These are phyloP conservation scores for Pythium chondricola DNA, from an alignment of 352 stramenopile species.

Conservation along the genomic window DNA sequence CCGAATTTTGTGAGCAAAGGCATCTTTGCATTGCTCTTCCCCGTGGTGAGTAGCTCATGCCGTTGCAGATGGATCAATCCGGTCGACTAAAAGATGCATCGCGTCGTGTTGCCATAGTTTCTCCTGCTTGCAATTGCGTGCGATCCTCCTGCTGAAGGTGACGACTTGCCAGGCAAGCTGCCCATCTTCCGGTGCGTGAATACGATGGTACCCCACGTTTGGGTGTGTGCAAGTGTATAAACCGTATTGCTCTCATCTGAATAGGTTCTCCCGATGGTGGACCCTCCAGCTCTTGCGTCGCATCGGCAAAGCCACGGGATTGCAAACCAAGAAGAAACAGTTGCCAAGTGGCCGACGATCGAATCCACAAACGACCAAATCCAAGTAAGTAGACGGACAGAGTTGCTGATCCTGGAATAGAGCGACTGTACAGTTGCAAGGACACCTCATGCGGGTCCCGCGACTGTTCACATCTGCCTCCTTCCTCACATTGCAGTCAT, in stretches of 20 bases:
- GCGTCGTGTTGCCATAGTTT: too few species aligned
- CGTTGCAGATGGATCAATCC: too few species aligned
- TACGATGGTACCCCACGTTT: too few species aligned
- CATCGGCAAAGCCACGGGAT: conserved; percentile 67
- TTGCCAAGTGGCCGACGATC: not conserved
- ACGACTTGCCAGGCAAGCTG: conserved; percentile 43
- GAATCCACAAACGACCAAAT: not conserved
- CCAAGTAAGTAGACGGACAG: conserved; percentile 1
- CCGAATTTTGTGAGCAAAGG: conserved; percentile 89
- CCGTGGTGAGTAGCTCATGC: conserved; percentile 37
- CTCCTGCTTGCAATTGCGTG: conserved; percentile 77
- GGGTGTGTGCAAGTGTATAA: too few species aligned
- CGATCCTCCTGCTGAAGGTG: conserved; percentile 48
- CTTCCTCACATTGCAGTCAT: conserved; percentile 3
- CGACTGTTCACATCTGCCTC: too few species aligned
- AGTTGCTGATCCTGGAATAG: too few species aligned
- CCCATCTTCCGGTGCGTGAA: conserved; percentile 65
- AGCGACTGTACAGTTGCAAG: too few species aligned
- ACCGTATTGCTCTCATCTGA: too few species aligned
- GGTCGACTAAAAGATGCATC: too few species aligned
- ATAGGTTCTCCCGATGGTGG: conserved; percentile 79
- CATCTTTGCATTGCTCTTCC: conserved; percentile 85
- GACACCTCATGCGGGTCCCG: too few species aligned
- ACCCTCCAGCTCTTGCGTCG: conserved; percentile 75
- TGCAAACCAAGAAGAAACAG: conserved; percentile 69